Conservation (phyloP, 2,329 filamentous ascomycete genomes). For the Aaosphaeria pasadenensis region DNA sequence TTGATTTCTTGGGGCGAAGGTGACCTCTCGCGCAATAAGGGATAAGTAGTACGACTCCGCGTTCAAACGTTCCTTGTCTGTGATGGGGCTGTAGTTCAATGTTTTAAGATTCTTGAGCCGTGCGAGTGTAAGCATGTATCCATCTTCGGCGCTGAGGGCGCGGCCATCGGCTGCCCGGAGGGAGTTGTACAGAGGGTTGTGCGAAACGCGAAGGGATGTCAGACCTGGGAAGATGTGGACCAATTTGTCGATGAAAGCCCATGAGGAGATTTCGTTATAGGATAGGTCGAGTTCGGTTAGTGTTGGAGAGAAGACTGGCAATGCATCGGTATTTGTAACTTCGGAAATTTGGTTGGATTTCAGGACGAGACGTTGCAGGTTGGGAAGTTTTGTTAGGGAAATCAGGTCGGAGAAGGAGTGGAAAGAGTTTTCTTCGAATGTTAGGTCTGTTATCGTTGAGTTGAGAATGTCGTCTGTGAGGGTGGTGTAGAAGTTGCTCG, state of each 20-base stretch:
- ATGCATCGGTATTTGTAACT: constrained; percentile 20
- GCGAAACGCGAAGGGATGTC: constrained; percentile 70
- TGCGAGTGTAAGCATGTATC: constrained; percentile 83
- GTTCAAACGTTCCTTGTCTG: constrained; percentile 72
- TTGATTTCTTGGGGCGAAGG: constrained; percentile 55
- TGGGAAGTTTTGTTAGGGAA: constrained; percentile 58
- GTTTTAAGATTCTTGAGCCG: constrained; percentile 65
- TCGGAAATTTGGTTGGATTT: constrained; percentile 71
- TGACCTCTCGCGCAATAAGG: constrained; percentile 73
- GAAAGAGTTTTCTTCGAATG: constrained; percentile 72
- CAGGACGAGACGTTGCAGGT: constrained; percentile 54
- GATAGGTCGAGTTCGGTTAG: constrained; percentile 44
- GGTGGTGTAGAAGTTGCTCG: constrained; percentile 38
- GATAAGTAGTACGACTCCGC: constrained; percentile 93
- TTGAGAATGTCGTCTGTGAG: constrained; percentile 40
- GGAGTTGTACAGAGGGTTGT: constrained; percentile 78
- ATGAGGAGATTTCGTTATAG: constrained; percentile 52
- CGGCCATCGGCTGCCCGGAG: constrained; percentile 42
- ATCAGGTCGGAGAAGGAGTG: constrained; percentile 56
- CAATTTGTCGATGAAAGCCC: constrained; percentile 72
- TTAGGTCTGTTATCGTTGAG: constrained; percentile 58
- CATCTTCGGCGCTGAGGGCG: constrained; percentile 64
- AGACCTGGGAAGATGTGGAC: constrained; percentile 68
- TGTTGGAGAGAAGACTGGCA: constrained; percentile 26
- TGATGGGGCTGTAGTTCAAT: constrained; percentile 71